Base-by-base conservation (phyloP, 1,139 yeast species). In the Pneumocystis canis region DNA sequence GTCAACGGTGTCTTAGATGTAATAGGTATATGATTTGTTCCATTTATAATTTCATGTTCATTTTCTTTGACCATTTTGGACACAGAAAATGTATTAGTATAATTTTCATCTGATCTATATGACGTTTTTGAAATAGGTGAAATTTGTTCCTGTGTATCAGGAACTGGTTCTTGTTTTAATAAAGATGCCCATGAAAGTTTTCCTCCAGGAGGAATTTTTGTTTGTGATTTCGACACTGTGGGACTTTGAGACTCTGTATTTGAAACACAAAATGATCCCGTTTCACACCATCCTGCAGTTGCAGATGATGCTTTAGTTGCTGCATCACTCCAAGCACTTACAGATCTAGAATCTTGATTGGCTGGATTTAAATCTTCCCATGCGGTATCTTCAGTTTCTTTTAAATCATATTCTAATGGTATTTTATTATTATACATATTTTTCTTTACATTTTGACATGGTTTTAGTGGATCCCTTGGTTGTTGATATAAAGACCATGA, bases 1-100 rank as follows among this genome's bases (percentile, higher is more conserved):
- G 74, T 70, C 59, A 73, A 65, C 6, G 63, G 60, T 33, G 61
- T 59, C 16, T 47, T 47, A 47, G 54, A 47, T 25, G 25, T n/a
- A 47, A 47, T 47, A 25, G 54, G 54, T 25, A 47, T 31, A 39
- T 37, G 59, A 16, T 39, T 58, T 30, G 33, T 7, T 39, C 47
- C 39, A 59, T 47, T 32, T 25, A 40, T 47, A 11, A 40, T 59
- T 32, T 53, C 53, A n/a, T 53, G 61, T 14, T 59, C 32, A 14
- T 54, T 40, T 39, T 57, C 30, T 35, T 35, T 30, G 14, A 37
- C 30, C 30, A 35, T 20, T 35, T 57, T 57, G 25, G 41, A 39
- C 3, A 20, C 11, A 39, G 41, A 11, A 25, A 57, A 59, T 14
- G 61, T 28, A 59, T 59, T 59, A 11, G 61, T 20, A 59, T 30